phyloP scores from a whole-genome alignment of 306 rosid species.

The Quercus rubra region DNA sequence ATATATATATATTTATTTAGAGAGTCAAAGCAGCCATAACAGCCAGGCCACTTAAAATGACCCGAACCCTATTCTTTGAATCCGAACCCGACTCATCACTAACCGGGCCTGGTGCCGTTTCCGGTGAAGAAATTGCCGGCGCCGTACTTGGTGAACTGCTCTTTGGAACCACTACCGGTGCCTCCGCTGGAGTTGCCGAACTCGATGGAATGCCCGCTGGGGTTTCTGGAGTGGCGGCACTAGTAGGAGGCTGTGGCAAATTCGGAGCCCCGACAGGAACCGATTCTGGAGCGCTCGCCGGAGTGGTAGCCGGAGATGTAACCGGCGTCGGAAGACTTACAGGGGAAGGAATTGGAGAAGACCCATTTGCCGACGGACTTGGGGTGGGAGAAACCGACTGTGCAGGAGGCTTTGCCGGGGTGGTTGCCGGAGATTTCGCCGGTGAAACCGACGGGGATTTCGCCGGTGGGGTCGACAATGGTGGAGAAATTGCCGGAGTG shows the following conservation, averaged over 20 bases:
- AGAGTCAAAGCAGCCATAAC: conserved; percentile 46
- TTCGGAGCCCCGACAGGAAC: conserved; percentile 44
- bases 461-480: conserved; percentile 20
- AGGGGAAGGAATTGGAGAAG: conserved; percentile 3
- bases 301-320: conserved; percentile 22
- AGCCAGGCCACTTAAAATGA: conserved; percentile 36
- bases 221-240: conserved; percentile 38
- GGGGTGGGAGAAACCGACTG: background rate
- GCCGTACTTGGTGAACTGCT: conserved; percentile 40
- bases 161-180: conserved; percentile 56
- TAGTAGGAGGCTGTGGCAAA: conserved; percentile 47
- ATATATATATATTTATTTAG: conserved; percentile 4
- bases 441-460: conserved; percentile 29
- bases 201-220: conserved; percentile 47
- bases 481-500: conserved; percentile 36
- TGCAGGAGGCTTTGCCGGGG: background rate
- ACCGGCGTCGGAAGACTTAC: conserved; percentile 33
- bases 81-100: conserved; percentile 52
- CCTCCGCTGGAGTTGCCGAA: conserved; percentile 43
- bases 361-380: too few species aligned
- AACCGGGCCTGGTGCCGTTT: conserved; percentile 38
- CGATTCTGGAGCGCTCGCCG: background rate
- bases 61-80: conserved; percentile 25
- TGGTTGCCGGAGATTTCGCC: background rate
- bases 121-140: conserved; percentile 58